Evolutionary conservation across 768 basidiomycete genomes (phyloP), one percentile per base, ranked within the genome.

Genomic region (Lentinula sp.): DNA sequence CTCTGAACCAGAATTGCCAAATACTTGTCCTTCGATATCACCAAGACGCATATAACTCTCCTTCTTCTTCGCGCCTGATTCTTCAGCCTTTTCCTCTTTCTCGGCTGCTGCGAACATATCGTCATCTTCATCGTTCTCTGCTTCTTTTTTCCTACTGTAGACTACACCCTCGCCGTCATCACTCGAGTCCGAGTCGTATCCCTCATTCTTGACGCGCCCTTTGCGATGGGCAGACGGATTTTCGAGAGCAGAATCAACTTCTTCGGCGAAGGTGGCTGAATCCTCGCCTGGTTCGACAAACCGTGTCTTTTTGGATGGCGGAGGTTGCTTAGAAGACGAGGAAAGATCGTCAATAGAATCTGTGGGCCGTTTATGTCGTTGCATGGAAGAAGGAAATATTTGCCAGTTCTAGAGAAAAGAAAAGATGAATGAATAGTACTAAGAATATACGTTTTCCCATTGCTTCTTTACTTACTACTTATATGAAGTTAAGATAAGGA

Each of bases 11-110:
- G 76, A 75, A 42, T 75, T 76, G 28, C 77, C 83, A 66, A 99
- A 98, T 70, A 95, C 95, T 71, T 99, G 97, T 0, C 97, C 97
- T 72, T 98, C 95, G 67, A 98, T 96, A 70, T 99, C 96, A 6
- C 93, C 93, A 16, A 98, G 77, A 53, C 91, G 82, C 72, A 99
- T 75, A 70, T 82, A 97, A 68, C 86, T 84, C 64, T 86, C 82
- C 68, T 84, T 83, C 73, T 85, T 85, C 74, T 80, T 46, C 73
- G 72, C 40, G 67, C 70, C 56, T 66, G 69, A 62, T 70, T 74
- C 61, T 45, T 59, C 50, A 7, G 39, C 75, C 66, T 81, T 80
- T 46, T 83, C 81, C 51, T 81, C 81, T 65, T 83, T 84, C 62
- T 86, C 84, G 3, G 75, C 85, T 62, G 79, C 76, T 28, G 88